Evolutionary conservation across 495 filamentous ascomycete genomes (phyloP).

Genomic region (Saxispiralis lemnorum): DNA sequence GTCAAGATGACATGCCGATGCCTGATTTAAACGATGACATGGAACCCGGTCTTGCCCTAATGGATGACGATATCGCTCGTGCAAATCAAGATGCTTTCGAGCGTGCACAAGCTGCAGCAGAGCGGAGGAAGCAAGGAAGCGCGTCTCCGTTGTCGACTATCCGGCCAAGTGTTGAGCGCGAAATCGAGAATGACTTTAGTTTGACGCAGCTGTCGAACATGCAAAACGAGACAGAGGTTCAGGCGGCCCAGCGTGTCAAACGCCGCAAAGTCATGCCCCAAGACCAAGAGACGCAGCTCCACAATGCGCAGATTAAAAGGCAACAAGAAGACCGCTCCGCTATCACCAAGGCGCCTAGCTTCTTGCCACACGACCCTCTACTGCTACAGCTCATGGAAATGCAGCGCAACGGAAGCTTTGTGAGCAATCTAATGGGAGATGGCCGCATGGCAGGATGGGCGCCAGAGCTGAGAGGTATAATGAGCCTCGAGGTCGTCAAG

Average conservation of each 20-base stretch:
- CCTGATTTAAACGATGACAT: constrained; percentile 38
- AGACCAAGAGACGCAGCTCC: constrained; percentile 47
- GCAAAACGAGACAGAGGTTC: constrained; percentile 37
- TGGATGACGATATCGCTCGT: constrained; percentile 7
- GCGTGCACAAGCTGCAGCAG: constrained; percentile 25
- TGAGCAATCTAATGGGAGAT: constrained; percentile 60
- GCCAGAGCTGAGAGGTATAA: constrained; percentile 69
- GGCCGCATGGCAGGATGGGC: constrained; percentile 66
- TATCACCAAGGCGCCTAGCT: constrained; percentile 61
- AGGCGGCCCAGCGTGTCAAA: constrained; percentile 47
- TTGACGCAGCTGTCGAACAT: constrained; percentile 26
- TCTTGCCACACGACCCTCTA: constrained; percentile 70
- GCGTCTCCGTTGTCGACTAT: constrained; percentile 49
- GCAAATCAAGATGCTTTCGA: constrained; percentile 11
- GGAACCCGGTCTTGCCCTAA: constrained; percentile 17
- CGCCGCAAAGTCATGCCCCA: constrained; percentile 55
- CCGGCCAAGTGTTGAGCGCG: constrained; percentile 32
- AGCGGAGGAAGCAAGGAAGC: constrained; percentile 38
- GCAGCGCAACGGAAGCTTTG: constrained; percentile 75
- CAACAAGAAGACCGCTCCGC: constrained; percentile 63
- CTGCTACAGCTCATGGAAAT: constrained; percentile 75
- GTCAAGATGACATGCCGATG: constrained; percentile 39
- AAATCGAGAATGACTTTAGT: constrained; percentile 31
- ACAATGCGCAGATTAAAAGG: constrained; percentile 45
- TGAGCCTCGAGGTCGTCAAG: constrained; percentile 65